Evolutionary conservation across 306 rosid species (phyloP), one percentile per base, ranked within the genome.

Genomic region (Corylus americana): DNA sequence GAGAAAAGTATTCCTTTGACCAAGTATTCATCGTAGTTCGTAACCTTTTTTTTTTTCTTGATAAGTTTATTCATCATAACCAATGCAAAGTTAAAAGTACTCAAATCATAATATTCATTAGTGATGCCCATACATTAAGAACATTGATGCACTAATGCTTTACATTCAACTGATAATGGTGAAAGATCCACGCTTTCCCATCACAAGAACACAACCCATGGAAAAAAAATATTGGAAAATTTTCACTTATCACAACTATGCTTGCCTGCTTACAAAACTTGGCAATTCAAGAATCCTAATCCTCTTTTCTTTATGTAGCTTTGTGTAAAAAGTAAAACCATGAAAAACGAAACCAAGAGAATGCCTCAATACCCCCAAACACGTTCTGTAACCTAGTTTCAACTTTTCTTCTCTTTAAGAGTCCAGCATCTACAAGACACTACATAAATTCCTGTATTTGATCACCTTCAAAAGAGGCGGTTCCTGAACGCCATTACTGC

Each of bases 401-500:
- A 7, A n/a, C 69, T 61, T 31, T 45, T 71, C 20, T 70, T 58
- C 16, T 1, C 29, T 37, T n/a, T 27, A 50, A 31, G 51, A 31
- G 51, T 10, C 27, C 72, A 29, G 44, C 73, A 59, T 44, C 62
- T 70, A 58, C 35, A 47, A 49, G 9, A 78, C 45, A 37, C 11
- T 45, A 45, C 14, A 20, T 68, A 22, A 22, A 10, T 29, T 63
- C 50, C 51, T 22, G 22, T 11, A 11, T 67, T 55, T 27, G n/a
- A 51, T 74, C 25, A 22, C 63, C 73, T 75, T 85, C 78, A 90
- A 64, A 84, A 76, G 83, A 87, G 77, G 78, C 85, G 74, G 78
- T 90, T 91, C 89, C 61, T 89, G 78, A 91, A 89, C 0, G 92
- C 91, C 72, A 20, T 37, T 7, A 91, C 67, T 88, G 91, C 83